Evolutionary conservation across 2,329 filamentous ascomycete genomes (phyloP).

Genomic region (Chalaropsis ovoidea): DNA sequence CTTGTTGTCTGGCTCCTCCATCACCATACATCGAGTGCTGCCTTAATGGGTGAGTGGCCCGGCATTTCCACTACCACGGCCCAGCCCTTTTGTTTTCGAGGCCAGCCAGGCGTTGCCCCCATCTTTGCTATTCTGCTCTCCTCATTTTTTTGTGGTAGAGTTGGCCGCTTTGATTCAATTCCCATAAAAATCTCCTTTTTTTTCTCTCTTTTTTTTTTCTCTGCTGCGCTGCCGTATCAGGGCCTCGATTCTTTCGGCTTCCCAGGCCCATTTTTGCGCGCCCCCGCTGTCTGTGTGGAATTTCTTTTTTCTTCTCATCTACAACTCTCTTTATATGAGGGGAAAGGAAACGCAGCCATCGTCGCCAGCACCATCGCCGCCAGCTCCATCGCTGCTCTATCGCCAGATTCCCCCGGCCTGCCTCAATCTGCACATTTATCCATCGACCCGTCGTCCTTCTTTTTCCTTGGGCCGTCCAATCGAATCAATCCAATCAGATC

Average conservation of each 20-base stretch:
- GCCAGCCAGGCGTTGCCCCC: not conserved
- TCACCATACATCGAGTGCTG: not conserved
- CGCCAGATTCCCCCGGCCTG: not conserved
- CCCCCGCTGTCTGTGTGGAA: not conserved
- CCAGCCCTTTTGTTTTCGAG: not conserved
- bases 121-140: slow-evolving; percentile 14
- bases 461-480: no score
- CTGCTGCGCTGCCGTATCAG: not conserved
- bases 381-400: not conserved
- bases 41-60: not conserved
- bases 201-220: not conserved
- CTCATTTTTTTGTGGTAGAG: slow-evolving; percentile 4
- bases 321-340: not conserved
- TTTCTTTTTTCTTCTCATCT: not conserved
- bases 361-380: not conserved
- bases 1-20: not conserved
- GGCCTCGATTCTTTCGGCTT: not conserved
- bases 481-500: no score
- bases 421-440: no score
- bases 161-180: slow-evolving; percentile 11
- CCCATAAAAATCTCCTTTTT: slow-evolving; percentile 5
- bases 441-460: no score
- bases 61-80: not conserved
- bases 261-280: not conserved
- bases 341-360: not conserved